These are phyloP conservation scores for Coemansia sp. DNA, from an alignment of 192 early-diverging fungal species.

Conservation along the genomic window DNA sequence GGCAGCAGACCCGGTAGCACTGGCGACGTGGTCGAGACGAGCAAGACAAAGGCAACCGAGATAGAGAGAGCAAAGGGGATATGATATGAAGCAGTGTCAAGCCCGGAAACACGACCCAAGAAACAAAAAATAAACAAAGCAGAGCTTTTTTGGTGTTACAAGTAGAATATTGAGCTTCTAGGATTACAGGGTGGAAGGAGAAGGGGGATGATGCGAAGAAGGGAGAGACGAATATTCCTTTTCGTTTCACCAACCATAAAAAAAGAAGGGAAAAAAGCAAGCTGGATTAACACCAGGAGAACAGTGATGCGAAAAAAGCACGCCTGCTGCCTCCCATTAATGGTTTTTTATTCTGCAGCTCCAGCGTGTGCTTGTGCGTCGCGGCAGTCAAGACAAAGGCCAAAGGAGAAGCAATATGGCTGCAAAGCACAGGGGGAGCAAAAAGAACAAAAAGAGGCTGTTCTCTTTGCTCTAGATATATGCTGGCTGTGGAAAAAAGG, in stretches of 20 bases:
- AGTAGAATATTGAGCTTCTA: background rate
- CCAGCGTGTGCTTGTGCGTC: background rate
- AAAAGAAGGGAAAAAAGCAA: background rate
- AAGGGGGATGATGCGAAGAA: constrained; percentile 5
- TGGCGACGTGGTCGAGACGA: background rate
- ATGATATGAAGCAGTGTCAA: no score
- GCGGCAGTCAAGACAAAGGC: background rate
- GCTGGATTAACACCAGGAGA: background rate
- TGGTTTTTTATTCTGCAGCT: background rate
- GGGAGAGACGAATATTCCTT: constrained; percentile 6
- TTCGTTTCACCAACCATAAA: background rate
- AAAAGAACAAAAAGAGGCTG: background rate
- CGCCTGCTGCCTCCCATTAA: background rate
- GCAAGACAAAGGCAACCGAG: background rate
- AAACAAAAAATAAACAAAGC: background rate
- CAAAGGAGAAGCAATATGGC: background rate
- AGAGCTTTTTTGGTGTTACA: background rate
- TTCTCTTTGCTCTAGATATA: background rate
- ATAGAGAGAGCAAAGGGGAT: background rate
- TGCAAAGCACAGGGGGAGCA: background rate
- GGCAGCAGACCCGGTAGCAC: background rate
- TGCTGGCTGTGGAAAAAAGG: background rate
- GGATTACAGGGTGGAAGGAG: constrained; percentile 13
- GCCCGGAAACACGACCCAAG: no score
- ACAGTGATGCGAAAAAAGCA: background rate